Evolutionary conservation across 2,329 filamentous ascomycete species (phyloP).

Genomic region (Pseudopithomyces chartarum): DNA sequence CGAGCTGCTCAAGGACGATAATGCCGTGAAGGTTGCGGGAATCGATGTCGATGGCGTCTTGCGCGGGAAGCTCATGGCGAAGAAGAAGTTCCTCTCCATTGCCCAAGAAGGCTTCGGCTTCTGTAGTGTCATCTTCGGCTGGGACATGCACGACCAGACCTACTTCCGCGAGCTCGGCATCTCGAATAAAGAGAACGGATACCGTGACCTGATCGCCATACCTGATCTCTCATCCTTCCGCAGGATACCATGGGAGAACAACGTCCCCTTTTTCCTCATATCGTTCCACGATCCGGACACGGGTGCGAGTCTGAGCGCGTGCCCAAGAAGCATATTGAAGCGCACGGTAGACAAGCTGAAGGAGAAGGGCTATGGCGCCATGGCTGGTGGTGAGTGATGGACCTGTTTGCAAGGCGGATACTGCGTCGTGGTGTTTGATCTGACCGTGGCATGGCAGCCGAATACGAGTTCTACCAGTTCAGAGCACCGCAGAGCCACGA

Average conservation of each 20-base stretch:
- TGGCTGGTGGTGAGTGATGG: constrained; percentile 77
- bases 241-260: constrained; percentile 87
- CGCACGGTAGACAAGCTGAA: constrained; percentile 70
- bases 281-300: constrained; percentile 84
- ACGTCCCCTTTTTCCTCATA: constrained; percentile 84
- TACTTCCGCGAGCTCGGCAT: constrained; percentile 85
- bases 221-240: constrained; percentile 79
- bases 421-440: constrained; percentile 24
- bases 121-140: constrained; percentile 92
- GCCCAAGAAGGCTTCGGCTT: constrained; percentile 85
- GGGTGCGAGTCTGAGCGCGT: constrained; percentile 71
- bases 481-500: constrained; percentile 63
- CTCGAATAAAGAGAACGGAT: constrained; percentile 90
- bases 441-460: constrained; percentile 60
- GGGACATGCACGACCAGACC: constrained; percentile 95
- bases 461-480: constrained; percentile 96
- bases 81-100: constrained; percentile 88
- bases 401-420: constrained; percentile 12
- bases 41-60: constrained; percentile 86
- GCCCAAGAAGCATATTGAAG: constrained; percentile 77
- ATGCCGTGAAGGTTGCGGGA: constrained; percentile 84
- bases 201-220: constrained; percentile 81
- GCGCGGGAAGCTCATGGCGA: constrained; percentile 88
- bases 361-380: constrained; percentile 73
- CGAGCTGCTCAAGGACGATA: constrained; percentile 70